phyloP scores from a whole-genome alignment of 305 asterid genomes.

The Fraxinus sp. region DNA sequence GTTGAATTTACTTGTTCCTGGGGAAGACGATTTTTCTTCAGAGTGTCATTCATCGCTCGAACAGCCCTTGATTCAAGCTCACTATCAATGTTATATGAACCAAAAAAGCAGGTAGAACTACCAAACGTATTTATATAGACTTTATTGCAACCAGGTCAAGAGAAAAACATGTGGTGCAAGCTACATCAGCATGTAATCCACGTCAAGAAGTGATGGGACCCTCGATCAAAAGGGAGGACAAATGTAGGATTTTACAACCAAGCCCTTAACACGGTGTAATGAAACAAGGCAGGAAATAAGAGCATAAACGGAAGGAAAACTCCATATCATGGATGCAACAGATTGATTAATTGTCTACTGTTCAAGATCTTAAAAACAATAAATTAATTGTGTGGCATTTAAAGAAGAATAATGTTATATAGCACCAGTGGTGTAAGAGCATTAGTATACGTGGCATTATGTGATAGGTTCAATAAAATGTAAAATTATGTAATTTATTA shows the following conservation, averaged over 20 bases:
- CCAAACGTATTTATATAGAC: constrained; percentile 16
- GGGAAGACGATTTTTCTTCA: constrained; percentile 57
- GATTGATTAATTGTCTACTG: background rate
- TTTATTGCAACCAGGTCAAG: constrained; percentile 6
- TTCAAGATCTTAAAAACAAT: background rate
- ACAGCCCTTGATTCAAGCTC: constrained; percentile 66
- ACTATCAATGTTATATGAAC: constrained; percentile 18
- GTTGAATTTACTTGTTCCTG: constrained; percentile 50
- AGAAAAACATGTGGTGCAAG: constrained; percentile 1
- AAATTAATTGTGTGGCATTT: background rate
- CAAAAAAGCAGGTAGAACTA: constrained; percentile 20
- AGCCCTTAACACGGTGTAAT: background rate
- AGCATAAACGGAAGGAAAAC: background rate
- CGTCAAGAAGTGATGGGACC: constrained; percentile 14
- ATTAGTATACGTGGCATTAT: background rate
- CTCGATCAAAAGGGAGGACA: constrained; percentile 1
- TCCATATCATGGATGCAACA: background rate
- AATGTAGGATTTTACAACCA: background rate
- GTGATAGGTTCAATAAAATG: background rate
- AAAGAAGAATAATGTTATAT: background rate
- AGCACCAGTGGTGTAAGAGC: background rate
- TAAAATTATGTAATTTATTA: background rate
- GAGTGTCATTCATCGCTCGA: constrained; percentile 68
- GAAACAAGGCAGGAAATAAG: constrained; percentile 6
- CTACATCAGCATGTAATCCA: constrained; percentile 21